A percentile compares a stretch with the other conserved stretches of the same genome.
Conservation (phyloP, 768 basidiomycete species). For the Lentinula boryana region DNA sequence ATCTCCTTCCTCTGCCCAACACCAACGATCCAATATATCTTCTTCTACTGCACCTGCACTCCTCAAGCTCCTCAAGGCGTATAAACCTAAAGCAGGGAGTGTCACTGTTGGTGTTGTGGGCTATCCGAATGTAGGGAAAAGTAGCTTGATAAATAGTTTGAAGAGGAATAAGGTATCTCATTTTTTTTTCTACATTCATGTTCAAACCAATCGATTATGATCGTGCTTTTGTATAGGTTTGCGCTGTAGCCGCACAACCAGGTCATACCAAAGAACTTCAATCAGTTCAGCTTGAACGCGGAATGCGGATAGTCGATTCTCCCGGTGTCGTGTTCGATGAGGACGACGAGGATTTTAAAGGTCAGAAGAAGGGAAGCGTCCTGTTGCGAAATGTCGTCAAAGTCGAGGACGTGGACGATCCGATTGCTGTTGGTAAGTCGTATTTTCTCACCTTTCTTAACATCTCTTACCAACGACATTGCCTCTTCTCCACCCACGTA, state of each 20-base stretch:
- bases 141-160: conserved; percentile 87
- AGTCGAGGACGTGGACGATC: conserved; percentile 88
- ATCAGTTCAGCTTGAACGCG: conserved; percentile 87
- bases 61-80: conserved; percentile 78
- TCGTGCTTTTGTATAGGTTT: conserved; percentile 45
- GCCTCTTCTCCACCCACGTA: neutral
- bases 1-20: conserved; percentile 66
- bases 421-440: conserved; percentile 73
- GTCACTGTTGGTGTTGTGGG: conserved; percentile 90
- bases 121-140: conserved; percentile 97
- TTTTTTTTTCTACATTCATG: neutral
- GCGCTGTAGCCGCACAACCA: conserved; percentile 89
- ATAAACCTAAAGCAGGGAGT: conserved; percentile 64
- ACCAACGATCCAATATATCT: conserved; percentile 77
- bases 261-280: conserved; percentile 93
- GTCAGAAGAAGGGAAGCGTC: conserved; percentile 52
- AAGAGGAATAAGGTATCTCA: conserved; percentile 68
- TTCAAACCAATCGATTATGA: neutral
- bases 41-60: conserved; percentile 72
- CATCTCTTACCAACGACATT: neutral
- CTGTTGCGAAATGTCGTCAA: conserved; percentile 85
- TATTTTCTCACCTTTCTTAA: neutral
- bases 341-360: conserved; percentile 46
- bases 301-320: conserved; percentile 88
- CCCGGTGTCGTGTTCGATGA: conserved; percentile 98